These are phyloP conservation scores for Aspergillus sp. DNA, from an alignment of 2,329 filamentous ascomycete genomes.

Conservation along the genomic window DNA sequence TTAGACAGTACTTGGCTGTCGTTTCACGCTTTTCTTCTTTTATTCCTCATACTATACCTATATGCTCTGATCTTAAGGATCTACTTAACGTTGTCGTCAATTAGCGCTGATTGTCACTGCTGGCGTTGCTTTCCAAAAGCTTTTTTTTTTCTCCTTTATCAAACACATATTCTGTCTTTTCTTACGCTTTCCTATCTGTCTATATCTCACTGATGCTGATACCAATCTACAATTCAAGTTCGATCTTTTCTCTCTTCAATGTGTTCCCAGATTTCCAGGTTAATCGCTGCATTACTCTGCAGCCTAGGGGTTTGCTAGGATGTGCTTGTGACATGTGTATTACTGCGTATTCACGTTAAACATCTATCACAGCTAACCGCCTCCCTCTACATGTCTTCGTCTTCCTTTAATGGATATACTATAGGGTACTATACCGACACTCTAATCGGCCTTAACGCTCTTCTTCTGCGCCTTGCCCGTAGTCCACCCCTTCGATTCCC, in stretches of 20 bases:
- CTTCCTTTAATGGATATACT: neutral
- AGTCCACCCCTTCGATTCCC: constrained; percentile 43
- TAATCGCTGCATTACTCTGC: too few relatives aligned
- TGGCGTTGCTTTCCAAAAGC: neutral
- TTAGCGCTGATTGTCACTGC: constrained; percentile 1
- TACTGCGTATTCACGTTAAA: neutral
- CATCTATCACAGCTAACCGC: neutral
- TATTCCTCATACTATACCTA: neutral
- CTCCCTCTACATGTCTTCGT: neutral
- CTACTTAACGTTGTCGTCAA: neutral
- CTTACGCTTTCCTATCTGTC: neutral
- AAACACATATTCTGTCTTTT: neutral
- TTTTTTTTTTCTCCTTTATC: neutral
- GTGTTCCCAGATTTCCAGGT: too few relatives aligned
- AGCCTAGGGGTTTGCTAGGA: too few relatives aligned
- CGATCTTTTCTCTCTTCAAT: too few relatives aligned
- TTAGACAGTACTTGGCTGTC: constrained; percentile 17
- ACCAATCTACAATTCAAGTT: neutral
- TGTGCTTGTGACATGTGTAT: neutral
- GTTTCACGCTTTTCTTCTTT: neutral
- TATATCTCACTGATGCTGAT: neutral
- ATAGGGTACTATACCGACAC: neutral
- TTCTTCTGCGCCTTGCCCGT: constrained; percentile 37
- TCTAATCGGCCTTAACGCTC: constrained; percentile 37
- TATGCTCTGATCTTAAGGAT: neutral